These are phyloP conservation scores for Gryganskiella cystojenkinii DNA, from an alignment of 192 early-diverging fungal species.

Conservation along the genomic window DNA sequence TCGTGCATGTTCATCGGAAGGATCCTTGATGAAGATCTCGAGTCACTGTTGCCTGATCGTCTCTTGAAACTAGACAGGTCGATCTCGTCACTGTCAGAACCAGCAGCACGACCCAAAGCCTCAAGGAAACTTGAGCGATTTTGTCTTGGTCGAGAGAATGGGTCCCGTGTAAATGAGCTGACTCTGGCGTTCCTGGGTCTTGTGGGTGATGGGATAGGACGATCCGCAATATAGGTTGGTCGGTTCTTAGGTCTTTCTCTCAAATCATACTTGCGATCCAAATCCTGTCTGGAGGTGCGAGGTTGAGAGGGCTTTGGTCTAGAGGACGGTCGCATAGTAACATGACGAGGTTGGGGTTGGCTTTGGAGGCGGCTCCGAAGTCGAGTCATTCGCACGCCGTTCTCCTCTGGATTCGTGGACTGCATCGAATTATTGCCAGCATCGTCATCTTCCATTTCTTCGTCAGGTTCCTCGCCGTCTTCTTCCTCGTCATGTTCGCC, in stretches of 20 bases:
- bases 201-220: constrained; percentile 34
- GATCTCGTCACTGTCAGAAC: constrained; percentile 37
- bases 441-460: neutral
- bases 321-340: constrained; percentile 8
- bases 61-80: constrained; percentile 27
- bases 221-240: constrained; percentile 37
- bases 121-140: constrained; percentile 30
- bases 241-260: constrained; percentile 47
- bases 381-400: constrained; percentile 30
- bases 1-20: constrained; percentile 52
- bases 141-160: constrained; percentile 19
- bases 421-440: neutral
- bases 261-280: constrained; percentile 41
- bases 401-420: constrained; percentile 19
- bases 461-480: constrained; percentile 8
- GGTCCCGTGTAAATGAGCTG: constrained; percentile 16
- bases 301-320: constrained; percentile 5
- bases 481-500: constrained; percentile 13
- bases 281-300: constrained; percentile 18
- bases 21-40: constrained; percentile 31
- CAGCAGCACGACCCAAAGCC: constrained; percentile 28
- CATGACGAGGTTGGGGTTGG: constrained; percentile 20
- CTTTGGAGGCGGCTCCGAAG: constrained; percentile 23
- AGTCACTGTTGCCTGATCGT: constrained; percentile 15
- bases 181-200: constrained; percentile 28